A percentile compares a stretch with the other conserved stretches of the same genome.
Conservation (phyloP, 1,284 basidiomycete species). For the Limonomyces culmigenus region DNA sequence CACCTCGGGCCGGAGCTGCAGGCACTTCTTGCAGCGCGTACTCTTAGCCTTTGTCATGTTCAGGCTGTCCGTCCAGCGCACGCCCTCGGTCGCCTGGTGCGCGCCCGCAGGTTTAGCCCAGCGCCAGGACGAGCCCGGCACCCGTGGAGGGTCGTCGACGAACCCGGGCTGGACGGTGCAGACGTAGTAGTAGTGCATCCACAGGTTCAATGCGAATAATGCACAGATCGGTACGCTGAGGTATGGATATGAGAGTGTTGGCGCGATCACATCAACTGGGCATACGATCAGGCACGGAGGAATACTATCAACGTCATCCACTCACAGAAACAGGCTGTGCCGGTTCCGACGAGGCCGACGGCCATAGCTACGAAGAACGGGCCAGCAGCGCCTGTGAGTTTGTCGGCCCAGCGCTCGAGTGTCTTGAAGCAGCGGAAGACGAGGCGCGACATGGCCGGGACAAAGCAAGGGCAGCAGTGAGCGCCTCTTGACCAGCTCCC, state of each 20-base stretch:
- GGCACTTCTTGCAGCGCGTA: constrained; percentile 56
- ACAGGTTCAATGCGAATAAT: constrained; percentile 64
- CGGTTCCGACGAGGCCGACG: constrained; percentile 48
- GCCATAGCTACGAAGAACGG: constrained; percentile 79
- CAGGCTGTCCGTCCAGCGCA: constrained; percentile 23
- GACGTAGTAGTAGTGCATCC: constrained; percentile 72
- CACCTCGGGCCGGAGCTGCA: constrained; percentile 69
- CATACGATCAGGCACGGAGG: constrained; percentile 2
- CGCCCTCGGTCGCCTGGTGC: constrained; percentile 8
- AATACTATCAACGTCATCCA: neutral
- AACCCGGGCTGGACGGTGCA: constrained; percentile 67
- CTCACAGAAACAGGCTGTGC: constrained; percentile 67
- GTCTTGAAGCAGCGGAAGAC: constrained; percentile 81
- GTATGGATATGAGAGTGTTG: constrained; percentile 31
- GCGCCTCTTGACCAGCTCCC: too few species aligned
- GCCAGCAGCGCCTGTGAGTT: constrained; percentile 77
- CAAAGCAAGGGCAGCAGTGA: too few species aligned
- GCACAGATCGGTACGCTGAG: constrained; percentile 50
- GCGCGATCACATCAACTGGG: constrained; percentile 60
- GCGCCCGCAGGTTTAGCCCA: constrained; percentile 32
- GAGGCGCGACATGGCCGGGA: neutral
- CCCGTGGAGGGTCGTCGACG: constrained; percentile 30
- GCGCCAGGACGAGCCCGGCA: constrained; percentile 22
- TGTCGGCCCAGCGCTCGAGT: constrained; percentile 64
- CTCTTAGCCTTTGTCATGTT: constrained; percentile 32